Conservation (phyloP, 495 filamentous ascomycete species). For the Xylaria intraflava region DNA sequence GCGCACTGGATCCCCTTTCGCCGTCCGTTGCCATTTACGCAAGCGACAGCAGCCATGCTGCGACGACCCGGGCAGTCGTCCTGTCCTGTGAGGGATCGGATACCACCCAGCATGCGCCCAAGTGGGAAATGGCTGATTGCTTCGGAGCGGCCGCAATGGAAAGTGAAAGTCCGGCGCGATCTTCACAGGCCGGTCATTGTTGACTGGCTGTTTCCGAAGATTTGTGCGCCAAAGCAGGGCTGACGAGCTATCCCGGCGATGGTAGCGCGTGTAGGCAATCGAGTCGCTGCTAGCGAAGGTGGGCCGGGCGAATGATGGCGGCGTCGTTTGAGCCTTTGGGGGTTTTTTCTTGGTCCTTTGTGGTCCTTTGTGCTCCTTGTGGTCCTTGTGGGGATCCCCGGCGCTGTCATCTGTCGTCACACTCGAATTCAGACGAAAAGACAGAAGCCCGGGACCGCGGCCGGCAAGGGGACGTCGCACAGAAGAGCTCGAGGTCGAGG, state of each 20-base stretch:
- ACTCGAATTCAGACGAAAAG: neutral
- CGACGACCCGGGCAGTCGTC: neutral
- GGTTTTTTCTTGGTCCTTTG: too few relatives aligned
- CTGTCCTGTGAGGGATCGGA: neutral
- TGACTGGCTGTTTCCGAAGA: neutral
- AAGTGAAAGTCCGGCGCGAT: neutral
- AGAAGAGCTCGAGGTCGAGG: neutral
- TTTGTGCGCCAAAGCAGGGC: neutral
- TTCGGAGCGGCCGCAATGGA: neutral
- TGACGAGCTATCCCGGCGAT: neutral
- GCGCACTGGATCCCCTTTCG: neutral
- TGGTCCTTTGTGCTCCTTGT: too few relatives aligned
- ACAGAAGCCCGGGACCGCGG: neutral
- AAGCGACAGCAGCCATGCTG: neutral
- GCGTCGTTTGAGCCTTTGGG: too few relatives aligned
- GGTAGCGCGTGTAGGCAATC: neutral
- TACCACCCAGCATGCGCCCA: constrained; percentile 1
- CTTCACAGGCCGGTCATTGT: neutral
- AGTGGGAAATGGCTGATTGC: neutral
- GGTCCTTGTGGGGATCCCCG: too few relatives aligned
- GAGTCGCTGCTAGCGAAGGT: neutral
- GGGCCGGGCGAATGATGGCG: neutral
- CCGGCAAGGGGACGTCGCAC: constrained; percentile 7
- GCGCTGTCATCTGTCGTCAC: neutral
- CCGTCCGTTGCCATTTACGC: neutral